Evolutionary conservation across 257 asterid genomes (phyloP).

Genomic region (Forsythia viridissima): DNA sequence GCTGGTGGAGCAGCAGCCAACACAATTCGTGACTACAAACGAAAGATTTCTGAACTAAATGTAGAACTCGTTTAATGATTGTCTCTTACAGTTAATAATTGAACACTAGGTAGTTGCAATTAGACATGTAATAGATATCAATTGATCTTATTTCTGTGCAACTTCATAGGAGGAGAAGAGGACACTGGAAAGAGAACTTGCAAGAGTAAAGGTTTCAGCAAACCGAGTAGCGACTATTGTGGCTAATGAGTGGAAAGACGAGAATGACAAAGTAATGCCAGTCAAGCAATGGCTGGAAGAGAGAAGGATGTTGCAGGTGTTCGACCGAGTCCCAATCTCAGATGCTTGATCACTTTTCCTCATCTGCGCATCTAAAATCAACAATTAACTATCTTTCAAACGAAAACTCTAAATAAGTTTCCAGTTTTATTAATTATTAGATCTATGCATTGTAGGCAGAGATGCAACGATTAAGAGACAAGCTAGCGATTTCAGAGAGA

Average conservation of each 20-base stretch:
- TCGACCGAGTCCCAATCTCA: not conserved
- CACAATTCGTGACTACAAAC: slow-evolving; percentile 62
- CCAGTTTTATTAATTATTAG: not conserved
- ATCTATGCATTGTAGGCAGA: slow-evolving; percentile 58
- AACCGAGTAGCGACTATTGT: slow-evolving; percentile 72
- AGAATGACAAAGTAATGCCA: slow-evolving; percentile 92
- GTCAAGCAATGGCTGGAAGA: slow-evolving; percentile 96
- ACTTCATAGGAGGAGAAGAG: slow-evolving; percentile 78
- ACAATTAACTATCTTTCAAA: not conserved
- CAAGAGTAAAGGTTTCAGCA: slow-evolving; percentile 84
- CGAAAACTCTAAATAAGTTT: not conserved
- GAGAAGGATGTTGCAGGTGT: slow-evolving; percentile 79
- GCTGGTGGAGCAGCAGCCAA: slow-evolving; percentile 88
- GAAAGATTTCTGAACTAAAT: slow-evolving; percentile 71
- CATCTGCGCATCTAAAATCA: not conserved
- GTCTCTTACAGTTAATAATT: slow-evolving; percentile 8
- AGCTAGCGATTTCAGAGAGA: slow-evolving; percentile 68
- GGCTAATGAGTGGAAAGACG: slow-evolving; percentile 98
- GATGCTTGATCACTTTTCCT: not conserved
- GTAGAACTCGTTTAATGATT: slow-evolving; percentile 29
- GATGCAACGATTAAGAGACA: slow-evolving; percentile 79
- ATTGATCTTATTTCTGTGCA: slow-evolving; percentile 15
- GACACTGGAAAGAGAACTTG: slow-evolving; percentile 86
- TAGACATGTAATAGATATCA: not conserved
- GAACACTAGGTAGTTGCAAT: not conserved